phyloP scores from a whole-genome alignment of 805 yeast species.

The Debaryomyces castellii region DNA sequence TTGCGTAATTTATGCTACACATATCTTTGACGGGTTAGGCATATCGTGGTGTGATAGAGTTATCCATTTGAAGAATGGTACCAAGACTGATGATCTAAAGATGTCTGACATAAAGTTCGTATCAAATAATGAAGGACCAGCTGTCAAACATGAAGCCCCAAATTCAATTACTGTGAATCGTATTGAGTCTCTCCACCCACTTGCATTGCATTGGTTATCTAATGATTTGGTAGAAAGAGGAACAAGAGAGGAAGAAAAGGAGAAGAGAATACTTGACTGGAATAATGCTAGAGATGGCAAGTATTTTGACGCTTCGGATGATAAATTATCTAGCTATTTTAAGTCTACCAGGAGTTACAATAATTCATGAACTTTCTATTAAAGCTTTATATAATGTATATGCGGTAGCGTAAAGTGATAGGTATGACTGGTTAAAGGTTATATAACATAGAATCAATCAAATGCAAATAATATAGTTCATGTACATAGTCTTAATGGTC shows the following conservation, averaged over 20 bases:
- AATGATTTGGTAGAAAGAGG: conserved; percentile 56
- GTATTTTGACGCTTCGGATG: conserved; percentile 45
- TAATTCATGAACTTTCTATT: conserved; percentile 4
- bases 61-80: conserved; percentile 74
- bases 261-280: conserved; percentile 56
- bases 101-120: conserved; percentile 27
- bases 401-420: neutral
- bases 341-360: conserved; percentile 43
- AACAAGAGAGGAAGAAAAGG: conserved; percentile 45
- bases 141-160: conserved; percentile 14
- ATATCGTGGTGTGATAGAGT: conserved; percentile 81
- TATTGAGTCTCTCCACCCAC: conserved; percentile 63
- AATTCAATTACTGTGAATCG: conserved; percentile 35
- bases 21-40: conserved; percentile 92
- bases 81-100: conserved; percentile 36
- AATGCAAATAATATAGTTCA: neutral
- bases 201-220: conserved; percentile 67
- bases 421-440: neutral
- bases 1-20: conserved; percentile 90
- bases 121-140: conserved; percentile 8
- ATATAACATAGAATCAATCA: neutral
- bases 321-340: conserved; percentile 49
- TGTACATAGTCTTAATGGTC: neutral
- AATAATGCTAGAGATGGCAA: conserved; percentile 37
- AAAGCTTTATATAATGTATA: neutral